phyloP scores from a whole-genome alignment of 73 alveolate species.

The Stentor coeruleus region DNA sequence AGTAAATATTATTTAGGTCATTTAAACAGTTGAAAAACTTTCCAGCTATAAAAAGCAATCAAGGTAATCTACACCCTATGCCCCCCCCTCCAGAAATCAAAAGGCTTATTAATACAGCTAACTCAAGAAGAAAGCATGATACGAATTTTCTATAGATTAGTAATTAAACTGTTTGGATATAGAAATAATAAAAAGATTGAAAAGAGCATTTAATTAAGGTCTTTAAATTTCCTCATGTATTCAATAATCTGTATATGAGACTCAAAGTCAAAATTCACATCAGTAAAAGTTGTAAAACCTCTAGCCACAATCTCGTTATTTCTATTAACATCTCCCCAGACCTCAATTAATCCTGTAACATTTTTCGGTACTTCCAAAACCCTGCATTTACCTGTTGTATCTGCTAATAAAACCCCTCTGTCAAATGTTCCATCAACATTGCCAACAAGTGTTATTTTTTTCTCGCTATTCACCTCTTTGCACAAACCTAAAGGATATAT shows the following conservation, averaged over 20 bases:
- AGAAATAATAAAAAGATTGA: too few species aligned
- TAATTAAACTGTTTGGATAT: too few species aligned
- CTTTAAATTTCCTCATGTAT: background rate
- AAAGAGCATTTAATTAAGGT: background rate
- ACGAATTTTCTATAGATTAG: constrained; percentile 8
- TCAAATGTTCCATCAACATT: constrained; percentile 12
- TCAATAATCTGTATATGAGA: background rate
- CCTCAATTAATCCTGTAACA: background rate
- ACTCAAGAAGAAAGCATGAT: constrained; percentile 23
- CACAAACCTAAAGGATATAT: background rate
- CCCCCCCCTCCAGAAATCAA: constrained; percentile 2
- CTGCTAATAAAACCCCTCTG: background rate
- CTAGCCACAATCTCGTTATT: background rate
- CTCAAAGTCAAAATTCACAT: background rate
- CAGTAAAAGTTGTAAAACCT: background rate
- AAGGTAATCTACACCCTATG: background rate
- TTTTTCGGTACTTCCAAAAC: background rate
- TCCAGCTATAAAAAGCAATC: background rate
- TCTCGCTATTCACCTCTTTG: background rate
- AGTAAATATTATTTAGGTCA: background rate
- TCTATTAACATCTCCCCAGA: background rate
- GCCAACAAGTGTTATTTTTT: background rate
- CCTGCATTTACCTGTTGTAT: background rate
- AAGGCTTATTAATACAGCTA: background rate
- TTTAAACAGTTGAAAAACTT: background rate